Base-by-base conservation (phyloP, 345 rosid genomes). In the Toxicodendron radicans region DNA sequence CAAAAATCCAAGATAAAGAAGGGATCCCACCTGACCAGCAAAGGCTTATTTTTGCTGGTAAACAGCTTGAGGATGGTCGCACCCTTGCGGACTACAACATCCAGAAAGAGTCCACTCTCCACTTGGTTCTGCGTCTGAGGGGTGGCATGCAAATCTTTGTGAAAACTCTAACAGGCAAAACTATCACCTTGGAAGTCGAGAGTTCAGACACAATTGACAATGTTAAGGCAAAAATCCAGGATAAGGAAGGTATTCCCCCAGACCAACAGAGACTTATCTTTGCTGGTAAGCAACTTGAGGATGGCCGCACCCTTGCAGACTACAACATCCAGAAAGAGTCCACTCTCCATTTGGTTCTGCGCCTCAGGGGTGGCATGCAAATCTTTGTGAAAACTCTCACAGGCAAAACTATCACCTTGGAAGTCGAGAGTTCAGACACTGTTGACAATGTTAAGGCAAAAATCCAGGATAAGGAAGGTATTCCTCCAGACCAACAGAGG, bases 361-460 rank as follows among this genome's bases (percentile, higher is more conserved):
- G 80, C 0, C 76, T 77, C 12, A 17, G 80, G 10, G 80, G 80
- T 46, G 76, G 80, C 24, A 78, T 78, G 80, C 80, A 78, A 52
- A 78, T 78, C 64, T 78, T 78, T 60, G 80, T 77, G 0, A 78
- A 78, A 33, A 78, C 81, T 9, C 77, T 78, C 12, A 78, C 81
- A 0, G 81, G 81, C 14, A 78, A 78, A 8, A 78, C 81, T 1
- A 73, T 78, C 5, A 78, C 81, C 24, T 46, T 78, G 7, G 81
- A 78, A 62, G 81, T 78, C 0, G 81, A 78, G 67, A 73, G 81
- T 38, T 78, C 81, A 0, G 81, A 78, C 30, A 68, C 81, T 2
- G 68, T 78, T 5, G 81, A 78, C 9, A 78, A 78, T 16, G 81
- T 78, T 0, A 78, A 78, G 10, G 73, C 81, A 0, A 78, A 78